Base-by-base conservation (phyloP, 257 asterid genomes). In the Przewalskia tangutica region DNA sequence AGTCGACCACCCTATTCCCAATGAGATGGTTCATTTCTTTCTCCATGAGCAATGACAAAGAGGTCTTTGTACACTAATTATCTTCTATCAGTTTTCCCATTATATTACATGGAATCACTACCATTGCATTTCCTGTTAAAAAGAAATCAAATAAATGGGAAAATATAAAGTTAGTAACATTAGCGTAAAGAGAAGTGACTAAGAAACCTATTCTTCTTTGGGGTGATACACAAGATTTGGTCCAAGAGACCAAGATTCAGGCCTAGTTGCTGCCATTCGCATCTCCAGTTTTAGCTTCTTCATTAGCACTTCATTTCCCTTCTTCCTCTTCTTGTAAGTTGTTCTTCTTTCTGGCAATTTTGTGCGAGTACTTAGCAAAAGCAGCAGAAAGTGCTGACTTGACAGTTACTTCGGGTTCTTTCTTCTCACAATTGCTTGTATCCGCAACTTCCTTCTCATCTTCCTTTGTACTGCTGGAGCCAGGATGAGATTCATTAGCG, bases 371-470 rank as follows among this genome's bases (percentile, higher is more conserved):
- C 85, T 93, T 92, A 2, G 95, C 89, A 86, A 92, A 90, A 27
- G 97, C 97, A 84, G 92, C 95, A 78, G 95, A 84, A 20, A 95
- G 87, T 38, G 98, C 97, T 32, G 95, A 92, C 89, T 84, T 90
- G 81, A 93, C 86, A 3, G 92, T 88, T 76, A 85, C 4, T 79
- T 92, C 94, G 56, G 91, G 83, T 27, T 90, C 93, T 81, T 88
- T 92, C 89, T 90, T 93, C 63, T 81, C 86, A 76, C 83, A 82
- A 83, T 91, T 91, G 86, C 86, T 88, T 67, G 86, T 81, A 64
- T 84, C 89, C 53, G 50, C 85, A 11, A 42, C 81, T 68, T 89
- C 92, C 53, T 83, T 84, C 11, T 87, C 87, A 7, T 46, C 86
- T 48, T 90, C 91, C 3, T 86, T 75, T 7, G 46, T 88, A 53